Percentiles rank a stretch among this genome's conserved stretches.
Conservation (phyloP, 2,329 filamentous ascomycete genomes). For the Epichloe amarillans region DNA sequence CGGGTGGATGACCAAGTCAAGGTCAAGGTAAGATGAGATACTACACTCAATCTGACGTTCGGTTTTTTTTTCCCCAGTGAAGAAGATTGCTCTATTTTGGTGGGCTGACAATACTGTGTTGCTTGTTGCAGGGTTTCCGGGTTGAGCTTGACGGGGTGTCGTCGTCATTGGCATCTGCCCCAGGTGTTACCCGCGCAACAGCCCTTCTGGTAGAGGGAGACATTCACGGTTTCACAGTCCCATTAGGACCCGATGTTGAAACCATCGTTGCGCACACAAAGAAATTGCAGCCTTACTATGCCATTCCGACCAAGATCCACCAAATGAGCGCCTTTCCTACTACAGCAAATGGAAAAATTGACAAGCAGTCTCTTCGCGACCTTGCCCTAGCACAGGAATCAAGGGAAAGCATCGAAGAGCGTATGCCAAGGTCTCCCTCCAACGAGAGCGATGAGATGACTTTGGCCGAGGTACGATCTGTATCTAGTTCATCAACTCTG, state of each 20-base stretch:
- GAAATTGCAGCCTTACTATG: constrained; percentile 39
- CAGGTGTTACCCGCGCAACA: constrained; percentile 32
- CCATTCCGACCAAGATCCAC: constrained; percentile 33
- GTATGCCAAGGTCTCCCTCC: background rate
- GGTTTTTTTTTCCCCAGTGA: background rate
- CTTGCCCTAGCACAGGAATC: constrained; percentile 14
- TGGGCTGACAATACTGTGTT: background rate
- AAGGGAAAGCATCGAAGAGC: constrained; percentile 1
- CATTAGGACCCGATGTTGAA: constrained; percentile 19
- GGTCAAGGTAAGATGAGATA: constrained; percentile 31
- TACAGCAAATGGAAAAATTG: constrained; percentile 43
- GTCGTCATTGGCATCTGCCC: constrained; percentile 31
- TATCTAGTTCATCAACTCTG: constrained; percentile 18
- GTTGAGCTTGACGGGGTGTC: constrained; percentile 47
- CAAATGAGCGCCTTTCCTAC: constrained; percentile 31
- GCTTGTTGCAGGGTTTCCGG: constrained; percentile 34
- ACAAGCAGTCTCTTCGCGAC: constrained; percentile 32
- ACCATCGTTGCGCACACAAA: constrained; percentile 27
- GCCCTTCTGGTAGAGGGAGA: constrained; percentile 32
- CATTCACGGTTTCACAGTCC: constrained; percentile 37
- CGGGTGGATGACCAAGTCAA: constrained; percentile 50
- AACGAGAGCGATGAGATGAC: constrained; percentile 9
- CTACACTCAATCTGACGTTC: background rate
- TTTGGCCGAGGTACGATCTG: constrained; percentile 16
- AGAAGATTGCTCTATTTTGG: background rate